phyloP scores from a whole-genome alignment of 208 protist genomes.

The Leishmania mexicana region DNA sequence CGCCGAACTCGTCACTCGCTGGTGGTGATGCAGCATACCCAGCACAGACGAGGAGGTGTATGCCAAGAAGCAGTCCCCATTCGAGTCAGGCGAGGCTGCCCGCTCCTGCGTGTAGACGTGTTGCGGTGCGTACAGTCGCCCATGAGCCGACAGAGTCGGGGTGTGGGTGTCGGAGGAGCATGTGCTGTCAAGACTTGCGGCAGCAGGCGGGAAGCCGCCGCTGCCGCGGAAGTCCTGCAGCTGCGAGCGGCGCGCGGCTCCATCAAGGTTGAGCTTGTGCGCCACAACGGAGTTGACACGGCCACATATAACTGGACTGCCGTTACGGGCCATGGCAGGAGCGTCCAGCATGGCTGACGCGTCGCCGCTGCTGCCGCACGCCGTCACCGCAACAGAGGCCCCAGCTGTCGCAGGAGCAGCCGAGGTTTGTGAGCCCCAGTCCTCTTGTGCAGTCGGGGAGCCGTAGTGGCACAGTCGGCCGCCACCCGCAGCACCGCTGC shows the following conservation, averaged over 20 bases:
- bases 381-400: not conserved
- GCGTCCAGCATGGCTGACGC: not conserved
- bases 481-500: not conserved
- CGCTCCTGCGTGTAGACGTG: conserved; percentile 6
- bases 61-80: conserved; percentile 21
- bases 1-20: conserved; percentile 2
- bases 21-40: not conserved
- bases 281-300: conserved; percentile 29
- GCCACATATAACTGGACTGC: conserved; percentile 25
- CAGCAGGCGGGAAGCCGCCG: not conserved
- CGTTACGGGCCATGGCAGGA: not conserved
- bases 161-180: conserved; percentile 21
- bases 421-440: not conserved
- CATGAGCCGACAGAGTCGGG: not conserved
- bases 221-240: conserved; percentile 13
- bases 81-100: conserved; percentile 24
- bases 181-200: conserved; percentile 13
- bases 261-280: conserved; percentile 27
- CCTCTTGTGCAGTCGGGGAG: conserved; percentile 13
- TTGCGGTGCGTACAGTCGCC: not conserved
- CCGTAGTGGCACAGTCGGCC: conserved; percentile 7
- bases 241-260: conserved; percentile 10
- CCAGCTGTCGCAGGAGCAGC: not conserved
- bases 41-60: conserved; percentile 2
- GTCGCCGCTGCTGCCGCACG: not conserved